Conservation (phyloP, 2,329 filamentous ascomycete species). For the Beauveria pseudobassiana region DNA sequence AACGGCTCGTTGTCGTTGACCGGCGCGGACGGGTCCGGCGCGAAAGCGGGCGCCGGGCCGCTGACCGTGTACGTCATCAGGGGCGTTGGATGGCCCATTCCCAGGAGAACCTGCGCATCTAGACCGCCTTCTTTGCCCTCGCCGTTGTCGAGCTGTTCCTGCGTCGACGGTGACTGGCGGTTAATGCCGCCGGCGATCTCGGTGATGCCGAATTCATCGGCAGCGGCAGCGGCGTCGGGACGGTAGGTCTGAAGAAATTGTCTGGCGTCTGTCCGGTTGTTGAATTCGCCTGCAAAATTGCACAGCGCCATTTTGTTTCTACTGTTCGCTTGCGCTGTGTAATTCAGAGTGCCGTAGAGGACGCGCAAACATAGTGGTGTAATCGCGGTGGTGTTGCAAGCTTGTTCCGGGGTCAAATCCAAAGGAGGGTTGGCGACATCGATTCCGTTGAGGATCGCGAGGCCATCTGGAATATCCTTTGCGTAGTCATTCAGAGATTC, state of each 20-base stretch:
- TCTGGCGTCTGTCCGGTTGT: constrained; percentile 3
- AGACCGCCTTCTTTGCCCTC: not conserved
- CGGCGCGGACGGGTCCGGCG: not conserved
- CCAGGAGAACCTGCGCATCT: constrained; percentile 1
- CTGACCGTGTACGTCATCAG: constrained; percentile 2
- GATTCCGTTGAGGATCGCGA: not conserved
- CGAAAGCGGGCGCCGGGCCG: not conserved
- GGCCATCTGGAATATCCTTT: not conserved
- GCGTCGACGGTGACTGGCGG: not conserved
- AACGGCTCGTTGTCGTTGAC: constrained; percentile 9
- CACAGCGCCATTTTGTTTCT: constrained; percentile 1
- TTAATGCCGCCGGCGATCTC: constrained; percentile 1
- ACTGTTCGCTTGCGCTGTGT: not conserved
- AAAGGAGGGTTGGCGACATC: constrained; percentile 1
- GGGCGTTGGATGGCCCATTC: not conserved
- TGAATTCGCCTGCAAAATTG: constrained; percentile 7
- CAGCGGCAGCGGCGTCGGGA: not conserved
- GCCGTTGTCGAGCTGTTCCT: not conserved
- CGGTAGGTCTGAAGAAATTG: not conserved
- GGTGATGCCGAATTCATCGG: not conserved
- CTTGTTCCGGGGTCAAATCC: not conserved
- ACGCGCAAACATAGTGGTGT: not conserved
- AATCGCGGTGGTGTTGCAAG: not conserved
- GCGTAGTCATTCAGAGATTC: not conserved
- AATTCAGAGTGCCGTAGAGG: not conserved